Base-by-base conservation (phyloP, 495 filamentous ascomycete genomes). In the Hypoxylon subgilvum region DNA sequence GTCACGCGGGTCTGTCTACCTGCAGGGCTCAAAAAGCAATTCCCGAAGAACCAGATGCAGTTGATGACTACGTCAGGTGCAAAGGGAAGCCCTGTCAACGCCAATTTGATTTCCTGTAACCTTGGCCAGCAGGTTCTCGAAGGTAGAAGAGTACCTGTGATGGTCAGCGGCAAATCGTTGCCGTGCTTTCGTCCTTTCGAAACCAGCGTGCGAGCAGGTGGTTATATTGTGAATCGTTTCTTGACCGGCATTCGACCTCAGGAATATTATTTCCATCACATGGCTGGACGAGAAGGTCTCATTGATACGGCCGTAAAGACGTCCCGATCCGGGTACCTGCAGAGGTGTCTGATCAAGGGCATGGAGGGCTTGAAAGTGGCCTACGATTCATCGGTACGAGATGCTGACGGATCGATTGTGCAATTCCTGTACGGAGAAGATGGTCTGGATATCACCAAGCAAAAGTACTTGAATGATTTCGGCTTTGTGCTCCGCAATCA, bases 271-370 rank as follows among this genome's bases (percentile, higher is more conserved):
- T 99, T 99, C 83, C 95, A 99, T 84, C 90, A 93, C 69, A 99
- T 99, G 95, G 93, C 93, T 64, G 95, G 95, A 69, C 85, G 95
- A 74, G 95, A 99, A 79, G 95, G 95, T 78, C 79, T 99, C 63
- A 97, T 99, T 74, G 95, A 99, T 82, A 99, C 95, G 32, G 95
- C 95, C 51, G 95, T 99, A 63, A 99, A 99, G 77, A 99, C 95
- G 3, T 93, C 92, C 30, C 84, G 93, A 62, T 97, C 92, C 30
- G 95, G 95, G 65, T 99, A 99, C 69, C 75, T 99, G 55, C 95
- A 99, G 71, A 88, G 95, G 70, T 99, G 95, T 81, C 75, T 99
- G 62, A 94, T 97, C 74, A 99, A 99, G 79, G 95, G 93, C 38
- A 96, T 99, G 92, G 95, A 99, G 72, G 95, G 95, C 2, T 74